phyloP scores from a whole-genome alignment of 2,329 filamentous ascomycete species.

The Alternaria atra region DNA sequence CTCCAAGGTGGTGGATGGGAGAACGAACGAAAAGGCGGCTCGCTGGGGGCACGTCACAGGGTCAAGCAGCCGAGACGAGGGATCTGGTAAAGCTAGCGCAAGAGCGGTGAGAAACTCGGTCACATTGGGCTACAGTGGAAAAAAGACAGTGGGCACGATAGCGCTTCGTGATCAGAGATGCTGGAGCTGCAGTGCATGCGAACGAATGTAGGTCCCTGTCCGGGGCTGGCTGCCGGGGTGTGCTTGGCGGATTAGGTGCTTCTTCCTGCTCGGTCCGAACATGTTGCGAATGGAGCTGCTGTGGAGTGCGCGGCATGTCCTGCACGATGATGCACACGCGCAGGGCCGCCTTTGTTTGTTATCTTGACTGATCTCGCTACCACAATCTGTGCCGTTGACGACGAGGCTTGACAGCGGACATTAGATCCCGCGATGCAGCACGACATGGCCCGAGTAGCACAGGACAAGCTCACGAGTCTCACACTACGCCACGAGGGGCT shows the following conservation, averaged over 20 bases:
- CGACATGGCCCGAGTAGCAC: background rate
- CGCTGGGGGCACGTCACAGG: constrained; percentile 45
- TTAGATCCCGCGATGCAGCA: constrained; percentile 2
- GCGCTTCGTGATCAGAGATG: constrained; percentile 40
- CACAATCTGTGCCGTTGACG: background rate
- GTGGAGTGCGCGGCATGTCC: constrained; percentile 2
- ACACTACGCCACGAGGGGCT: background rate
- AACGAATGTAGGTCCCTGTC: constrained; percentile 24
- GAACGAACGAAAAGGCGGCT: constrained; percentile 35
- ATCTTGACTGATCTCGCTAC: background rate
- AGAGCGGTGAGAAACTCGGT: constrained; percentile 44
- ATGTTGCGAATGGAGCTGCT: constrained; percentile 7
- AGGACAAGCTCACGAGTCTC: background rate
- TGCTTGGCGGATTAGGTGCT: constrained; percentile 8
- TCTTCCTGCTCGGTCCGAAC: constrained; percentile 16
- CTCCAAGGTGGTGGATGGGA: constrained; percentile 40
- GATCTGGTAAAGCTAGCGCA: constrained; percentile 29
- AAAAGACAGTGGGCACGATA: constrained; percentile 30
- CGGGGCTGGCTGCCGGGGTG: constrained; percentile 13
- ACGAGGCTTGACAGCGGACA: background rate
- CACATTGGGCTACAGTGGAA: constrained; percentile 44
- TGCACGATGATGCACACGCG: constrained; percentile 21
- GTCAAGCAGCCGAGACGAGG: constrained; percentile 31
- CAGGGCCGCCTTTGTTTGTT: background rate
- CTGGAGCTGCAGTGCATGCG: constrained; percentile 26